Evolutionary conservation across 1,284 basidiomycete genomes (phyloP), one percentile per base, ranked within the genome.

Genomic region (Entoloma clypeatum): DNA sequence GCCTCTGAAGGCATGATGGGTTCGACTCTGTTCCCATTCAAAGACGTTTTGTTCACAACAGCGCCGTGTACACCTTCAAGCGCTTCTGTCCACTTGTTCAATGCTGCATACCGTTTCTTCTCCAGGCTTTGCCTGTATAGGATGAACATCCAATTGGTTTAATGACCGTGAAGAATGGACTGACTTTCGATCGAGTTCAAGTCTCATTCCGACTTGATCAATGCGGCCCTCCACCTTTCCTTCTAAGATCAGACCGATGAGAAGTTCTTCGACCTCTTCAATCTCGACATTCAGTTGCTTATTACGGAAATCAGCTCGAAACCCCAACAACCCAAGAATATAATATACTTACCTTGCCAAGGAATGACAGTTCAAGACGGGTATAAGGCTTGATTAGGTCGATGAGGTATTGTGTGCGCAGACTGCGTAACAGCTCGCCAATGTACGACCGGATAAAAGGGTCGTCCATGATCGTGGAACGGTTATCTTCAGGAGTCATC

Each of bases 341-440:
- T 11, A 23, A 26, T 17, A 7, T 22, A 45, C 68, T 43, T 53
- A 88, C 92, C 71, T 89, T 88, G 24, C 90, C 92, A 9, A 98
- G 74, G 74, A 93, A 96, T 9, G 82, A 77, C 29, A 98, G 74
- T 61, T 97, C 92, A 33, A 99, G 75, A 24, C 93, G 77, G 1
- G 90, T 94, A 65, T 99, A 99, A 1, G 94, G 93, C 62, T 93
- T 94, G 72, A 99, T 94, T 48, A 97, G 80, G 61, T 98, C 95
- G 52, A 98, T 92, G 43, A 99, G 80, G 62, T 97, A 99, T 57
- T 95, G 92, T 0, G 94, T 98, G 4, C 95, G 78, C 37, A 99
- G 69, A 55, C 91, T 94, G 30, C 87, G 84, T 36, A 99, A 74
- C 8, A 99, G 82, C 60, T 99, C 96, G 48, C 93, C 92, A 44